A percentile compares a stretch with the other conserved stretches of the same genome.
Evolutionary conservation across 257 asterid genomes (phyloP).

Genomic region (Petunia secreta): DNA sequence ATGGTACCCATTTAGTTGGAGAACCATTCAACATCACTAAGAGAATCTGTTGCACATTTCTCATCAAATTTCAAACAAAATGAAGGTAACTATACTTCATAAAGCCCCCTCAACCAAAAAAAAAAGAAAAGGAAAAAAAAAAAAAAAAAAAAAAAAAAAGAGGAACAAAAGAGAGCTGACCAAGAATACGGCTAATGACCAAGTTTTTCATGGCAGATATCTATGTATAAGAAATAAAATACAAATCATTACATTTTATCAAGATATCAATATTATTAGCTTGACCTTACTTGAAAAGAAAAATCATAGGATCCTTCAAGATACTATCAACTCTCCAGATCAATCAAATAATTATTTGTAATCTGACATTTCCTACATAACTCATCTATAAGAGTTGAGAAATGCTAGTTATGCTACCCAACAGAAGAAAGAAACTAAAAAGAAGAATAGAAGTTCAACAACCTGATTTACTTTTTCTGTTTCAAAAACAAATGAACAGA

Average conservation of each 20-base stretch:
- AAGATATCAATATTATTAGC: not conserved
- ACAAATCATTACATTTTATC: not conserved
- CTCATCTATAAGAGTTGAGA: not conserved
- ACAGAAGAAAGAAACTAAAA: not conserved
- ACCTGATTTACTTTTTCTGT: not conserved
- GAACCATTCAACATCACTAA: slow-evolving; percentile 1
- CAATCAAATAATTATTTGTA: slow-evolving; percentile 16
- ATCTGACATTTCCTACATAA: not conserved
- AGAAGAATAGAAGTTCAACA: not conserved
- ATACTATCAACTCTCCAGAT: slow-evolving; percentile 6
- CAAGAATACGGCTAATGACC: slow-evolving; percentile 1
- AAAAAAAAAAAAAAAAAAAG: not conserved
- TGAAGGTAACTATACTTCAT: slow-evolving; percentile 3
- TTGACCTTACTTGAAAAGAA: not conserved
- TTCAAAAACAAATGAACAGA: not conserved
- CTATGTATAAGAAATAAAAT: not conserved
- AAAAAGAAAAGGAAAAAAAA: too few relatives aligned
- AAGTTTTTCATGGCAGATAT: not conserved
- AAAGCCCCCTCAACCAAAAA: not conserved
- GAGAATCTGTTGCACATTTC: slow-evolving; percentile 9
- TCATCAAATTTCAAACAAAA: not conserved
- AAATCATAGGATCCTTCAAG: slow-evolving; percentile 4
- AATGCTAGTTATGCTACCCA: not conserved
- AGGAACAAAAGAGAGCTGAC: slow-evolving; percentile 4
- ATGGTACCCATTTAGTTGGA: slow-evolving; percentile 1